Base-by-base conservation (phyloP, 1,284 basidiomycete species). In the Leccinum pachyderme region DNA sequence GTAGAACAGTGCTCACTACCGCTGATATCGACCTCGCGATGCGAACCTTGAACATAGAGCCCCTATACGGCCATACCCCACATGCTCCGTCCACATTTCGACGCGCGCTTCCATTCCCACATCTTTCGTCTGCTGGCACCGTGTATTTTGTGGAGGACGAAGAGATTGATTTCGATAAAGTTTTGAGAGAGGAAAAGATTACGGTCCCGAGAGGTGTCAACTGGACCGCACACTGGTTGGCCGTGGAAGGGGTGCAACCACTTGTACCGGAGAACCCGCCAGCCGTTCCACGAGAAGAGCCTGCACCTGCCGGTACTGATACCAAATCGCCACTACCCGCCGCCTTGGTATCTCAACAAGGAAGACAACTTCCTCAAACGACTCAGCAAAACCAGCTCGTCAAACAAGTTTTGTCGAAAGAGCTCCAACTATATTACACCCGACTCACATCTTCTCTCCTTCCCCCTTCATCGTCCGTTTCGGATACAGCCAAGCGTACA, bases 191-290 rank as follows among this genome's bases (percentile, higher is more conserved):
- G 64, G 90, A 93, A 68, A 88, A 93, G 69, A 84, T 93, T 29
- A 78, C 82, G 0, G 72, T 93, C 11, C 90, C 91, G 0, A 85
- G 86, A 62, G 87, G 86, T 37, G 84, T 90, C 49, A 84, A 78
- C 58, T 94, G 89, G 86, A 87, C 86, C 25, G 93, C 95, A 4
- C 96, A 99, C 70, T 99, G 96, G 97, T 81, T 99, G 24, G 95
- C 96, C 1, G 93, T 99, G 25, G 96, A 99, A 69, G 96, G 97
- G 35, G 91, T 99, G 4, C 96, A 99, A 69, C 96, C 97, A 0
- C 83, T 95, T 15, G 91, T 98, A 43, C 93, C 95, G 6, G 95
- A 99, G 72, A 99, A 99, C 68, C 97, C 97, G 0, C 89, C 93
- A 4, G 85, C 87, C 1, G 78, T 89, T 46, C 85, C 87, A 0